Base-by-base conservation (phyloP, 352 stramenopile species). In the Phytopythium ostracodes region DNA sequence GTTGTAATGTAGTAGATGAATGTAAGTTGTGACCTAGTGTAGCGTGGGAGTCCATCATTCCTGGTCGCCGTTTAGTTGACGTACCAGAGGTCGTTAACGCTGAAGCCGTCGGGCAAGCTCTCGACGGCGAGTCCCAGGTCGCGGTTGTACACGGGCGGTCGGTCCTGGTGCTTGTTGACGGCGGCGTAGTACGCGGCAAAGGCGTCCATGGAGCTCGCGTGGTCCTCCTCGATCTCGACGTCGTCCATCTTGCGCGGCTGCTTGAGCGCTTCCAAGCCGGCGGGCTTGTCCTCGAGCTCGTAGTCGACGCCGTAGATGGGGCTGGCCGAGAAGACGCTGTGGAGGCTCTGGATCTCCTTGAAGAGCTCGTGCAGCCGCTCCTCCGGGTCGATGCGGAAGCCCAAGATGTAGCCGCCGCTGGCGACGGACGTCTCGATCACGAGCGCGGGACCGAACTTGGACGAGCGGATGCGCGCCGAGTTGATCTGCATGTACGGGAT, bases 401-500 rank as follows among this genome's bases (percentile, higher is more conserved):
- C 91, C 25, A 98, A 70, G 52, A 97, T 92, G 73, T 98, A 98
- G 10, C 87, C 84, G 11, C 92, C 92, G 44, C 80, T 90, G 5
- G 65, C 70, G 0, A 66, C 65, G 1, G 80, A 92, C 1, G 92
- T 98, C 68, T 97, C 90, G 33, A 98, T 76, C 11, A 98, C 92
- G 46, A 98, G 72, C 7, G 92, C 92, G 1, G 78, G 84, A 0
- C 92, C 92, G 52, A 98, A 98, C 66, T 97, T 97, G 25, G 87
- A 97, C 43, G 84, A 82, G 36, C 90, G 85, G 46, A 97, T 83
- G 29, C 84, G 74, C 56, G 90, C 77, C 54, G 79, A 89, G 54
- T 87, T 88, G 68, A 98, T 96, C 73, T 98, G 92, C 75, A 98
- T 95, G 81, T 97, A 98, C 50, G 92, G 92, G 44, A 98, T 96